Evolutionary conservation across 1,284 basidiomycete species (phyloP).

Genomic region (Anthracocystis panici-leucophaei): DNA sequence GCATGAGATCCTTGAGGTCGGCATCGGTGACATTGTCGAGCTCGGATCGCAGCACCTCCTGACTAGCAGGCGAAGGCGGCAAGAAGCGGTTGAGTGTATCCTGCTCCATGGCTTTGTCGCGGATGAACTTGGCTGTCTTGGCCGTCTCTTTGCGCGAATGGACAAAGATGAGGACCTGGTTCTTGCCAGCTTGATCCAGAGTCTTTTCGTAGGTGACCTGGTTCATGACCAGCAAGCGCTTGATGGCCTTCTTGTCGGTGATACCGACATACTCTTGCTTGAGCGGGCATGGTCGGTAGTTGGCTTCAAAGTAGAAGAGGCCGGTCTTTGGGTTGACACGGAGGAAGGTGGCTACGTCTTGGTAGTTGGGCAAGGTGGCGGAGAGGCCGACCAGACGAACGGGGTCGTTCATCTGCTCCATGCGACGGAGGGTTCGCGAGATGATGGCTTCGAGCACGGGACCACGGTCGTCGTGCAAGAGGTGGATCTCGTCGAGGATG

Average conservation of each 20-base stretch:
- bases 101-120: conserved; percentile 95
- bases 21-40: conserved; percentile 84
- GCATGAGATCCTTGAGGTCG: conserved; percentile 88
- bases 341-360: conserved; percentile 98
- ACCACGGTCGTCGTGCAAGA: conserved; percentile 97
- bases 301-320: conserved; percentile 94
- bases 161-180: conserved; percentile 83
- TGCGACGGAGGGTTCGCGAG: conserved; percentile 88
- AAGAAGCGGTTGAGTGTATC: conserved; percentile 96
- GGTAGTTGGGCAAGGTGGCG: conserved; percentile 96
- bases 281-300: conserved; percentile 90
- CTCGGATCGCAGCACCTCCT: conserved; percentile 73
- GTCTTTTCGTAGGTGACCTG: conserved; percentile 98
- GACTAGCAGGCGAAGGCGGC: conserved; percentile 59
- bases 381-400: conserved; percentile 95
- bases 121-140: conserved; percentile 94
- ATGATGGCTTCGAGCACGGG: conserved; percentile 95
- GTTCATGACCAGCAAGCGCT: conserved; percentile 96
- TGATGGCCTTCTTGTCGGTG: conserved; percentile 99
- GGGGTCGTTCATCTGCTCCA: conserved; percentile 84
- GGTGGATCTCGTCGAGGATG: conserved; percentile 98
- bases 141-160: conserved; percentile 98
- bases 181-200: conserved; percentile 66
- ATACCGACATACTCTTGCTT: conserved; percentile 98
- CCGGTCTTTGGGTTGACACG: conserved; percentile 92